Evolutionary conservation across 768 basidiomycete genomes (phyloP).

Genomic region (Exidia glandulosa): DNA sequence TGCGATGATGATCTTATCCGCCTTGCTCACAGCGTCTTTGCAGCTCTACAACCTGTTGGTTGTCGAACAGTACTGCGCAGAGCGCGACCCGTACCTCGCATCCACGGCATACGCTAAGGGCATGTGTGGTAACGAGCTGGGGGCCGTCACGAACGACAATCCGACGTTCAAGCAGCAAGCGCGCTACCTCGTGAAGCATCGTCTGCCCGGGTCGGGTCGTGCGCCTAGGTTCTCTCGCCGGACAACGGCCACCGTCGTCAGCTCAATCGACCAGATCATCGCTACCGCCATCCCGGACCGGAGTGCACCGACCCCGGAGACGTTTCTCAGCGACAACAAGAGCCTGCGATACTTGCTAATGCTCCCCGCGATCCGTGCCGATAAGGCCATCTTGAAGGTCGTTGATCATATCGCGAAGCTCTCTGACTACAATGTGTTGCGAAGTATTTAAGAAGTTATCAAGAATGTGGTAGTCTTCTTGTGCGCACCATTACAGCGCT

Average conservation of each 20-base stretch:
- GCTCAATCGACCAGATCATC: constrained; percentile 89
- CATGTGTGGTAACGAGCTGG: constrained; percentile 95
- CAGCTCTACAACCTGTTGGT: constrained; percentile 93
- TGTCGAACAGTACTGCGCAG: constrained; percentile 98
- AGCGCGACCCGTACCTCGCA: constrained; percentile 93
- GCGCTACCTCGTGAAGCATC: constrained; percentile 92
- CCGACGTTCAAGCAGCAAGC: constrained; percentile 99
- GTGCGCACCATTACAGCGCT: too few species aligned
- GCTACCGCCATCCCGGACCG: constrained; percentile 91
- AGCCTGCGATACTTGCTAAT: constrained; percentile 92
- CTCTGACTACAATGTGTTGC: constrained; percentile 85
- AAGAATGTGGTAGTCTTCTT: too few species aligned
- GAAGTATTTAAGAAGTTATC: too few species aligned
- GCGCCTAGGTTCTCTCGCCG: constrained; percentile 84
- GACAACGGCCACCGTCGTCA: constrained; percentile 89
- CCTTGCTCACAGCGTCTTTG: constrained; percentile 6
- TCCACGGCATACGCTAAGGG: constrained; percentile 99
- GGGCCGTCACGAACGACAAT: constrained; percentile 95
- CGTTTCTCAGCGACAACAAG: constrained; percentile 97
- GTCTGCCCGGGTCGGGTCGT: constrained; percentile 88
- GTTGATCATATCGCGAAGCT: constrained; percentile 97
- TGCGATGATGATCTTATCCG: background rate
- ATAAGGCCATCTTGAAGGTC: constrained; percentile 98
- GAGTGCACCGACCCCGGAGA: constrained; percentile 98
- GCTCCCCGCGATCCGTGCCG: constrained; percentile 91